These are phyloP conservation scores for Isatis tinctoria DNA, from an alignment of 345 rosid species.

Conservation along the genomic window DNA sequence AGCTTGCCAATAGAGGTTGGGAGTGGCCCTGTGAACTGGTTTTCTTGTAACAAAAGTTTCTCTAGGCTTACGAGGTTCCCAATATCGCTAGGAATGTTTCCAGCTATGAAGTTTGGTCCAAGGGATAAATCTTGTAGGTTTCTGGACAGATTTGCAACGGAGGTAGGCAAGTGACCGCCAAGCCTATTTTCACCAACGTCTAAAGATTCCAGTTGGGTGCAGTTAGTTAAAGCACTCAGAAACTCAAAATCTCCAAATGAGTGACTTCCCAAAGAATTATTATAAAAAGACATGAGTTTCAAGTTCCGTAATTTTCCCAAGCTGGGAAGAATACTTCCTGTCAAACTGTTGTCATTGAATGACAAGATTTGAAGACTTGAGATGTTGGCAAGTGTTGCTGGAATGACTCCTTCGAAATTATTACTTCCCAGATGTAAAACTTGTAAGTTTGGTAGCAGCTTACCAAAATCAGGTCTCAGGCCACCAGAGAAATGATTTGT, in stretches of 20 bases:
- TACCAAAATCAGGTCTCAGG: neutral
- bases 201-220: neutral
- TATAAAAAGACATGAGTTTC: fast-evolving
- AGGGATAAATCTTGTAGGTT: neutral
- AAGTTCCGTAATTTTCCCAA: neutral
- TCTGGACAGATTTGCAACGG: neutral
- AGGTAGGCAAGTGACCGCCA: neutral
- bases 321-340: neutral
- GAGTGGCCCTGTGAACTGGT: neutral
- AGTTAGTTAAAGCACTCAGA: neutral
- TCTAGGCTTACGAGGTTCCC: neutral
- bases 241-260: slow-evolving; percentile 1
- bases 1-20: neutral
- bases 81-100: neutral
- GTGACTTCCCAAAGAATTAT: neutral
- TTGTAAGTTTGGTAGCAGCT: neutral
- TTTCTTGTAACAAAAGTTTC: fast-evolving
- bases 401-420: neutral
- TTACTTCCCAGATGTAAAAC: fast-evolving
- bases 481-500: neutral
- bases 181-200: neutral
- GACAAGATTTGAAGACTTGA: neutral
- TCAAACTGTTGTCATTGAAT: neutral
- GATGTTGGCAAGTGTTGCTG: neutral
- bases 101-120: neutral